Evolutionary conservation across 225 moss, liverwort and hornwort genomes (phyloP).

Genomic region (Climacium dendroides): DNA sequence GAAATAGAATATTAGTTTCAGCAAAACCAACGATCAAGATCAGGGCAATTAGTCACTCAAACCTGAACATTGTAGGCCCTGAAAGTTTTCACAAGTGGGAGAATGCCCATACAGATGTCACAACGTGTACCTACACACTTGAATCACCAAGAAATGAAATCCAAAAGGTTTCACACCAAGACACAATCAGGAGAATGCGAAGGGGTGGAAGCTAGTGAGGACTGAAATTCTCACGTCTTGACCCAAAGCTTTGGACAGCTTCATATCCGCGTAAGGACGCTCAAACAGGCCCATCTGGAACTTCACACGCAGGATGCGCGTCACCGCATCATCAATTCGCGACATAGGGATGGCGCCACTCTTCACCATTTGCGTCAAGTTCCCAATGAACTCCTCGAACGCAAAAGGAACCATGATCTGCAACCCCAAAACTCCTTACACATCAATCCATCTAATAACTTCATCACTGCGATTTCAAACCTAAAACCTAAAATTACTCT

Average conservation of each 20-base stretch:
- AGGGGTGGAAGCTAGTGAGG: neutral
- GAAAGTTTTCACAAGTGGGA: neutral
- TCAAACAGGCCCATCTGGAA: slow-evolving; percentile 51
- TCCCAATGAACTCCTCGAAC: slow-evolving; percentile 22
- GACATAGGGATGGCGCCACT: slow-evolving; percentile 28
- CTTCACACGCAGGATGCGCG: slow-evolving; percentile 46
- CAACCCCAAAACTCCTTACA: neutral
- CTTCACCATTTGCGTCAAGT: slow-evolving; percentile 36
- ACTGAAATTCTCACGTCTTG: neutral
- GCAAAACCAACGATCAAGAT: neutral
- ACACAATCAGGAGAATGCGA: neutral
- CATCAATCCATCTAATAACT: neutral
- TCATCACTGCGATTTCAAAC: neutral
- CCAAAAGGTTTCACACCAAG: neutral
- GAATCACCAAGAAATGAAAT: neutral
- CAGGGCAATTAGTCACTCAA: neutral
- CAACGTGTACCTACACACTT: neutral
- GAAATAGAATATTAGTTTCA: neutral
- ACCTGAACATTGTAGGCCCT: neutral
- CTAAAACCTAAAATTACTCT: neutral
- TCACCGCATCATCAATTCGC: slow-evolving; percentile 44
- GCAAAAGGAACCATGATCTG: slow-evolving; percentile 87
- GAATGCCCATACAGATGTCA: neutral
- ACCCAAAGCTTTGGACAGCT: slow-evolving; percentile 16
- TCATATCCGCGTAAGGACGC: slow-evolving; percentile 12